Evolutionary conservation across 23 red algal genomes (phyloP), one percentile per base, ranked within the genome.

Genomic region (Cyanidium caldarium): DNA sequence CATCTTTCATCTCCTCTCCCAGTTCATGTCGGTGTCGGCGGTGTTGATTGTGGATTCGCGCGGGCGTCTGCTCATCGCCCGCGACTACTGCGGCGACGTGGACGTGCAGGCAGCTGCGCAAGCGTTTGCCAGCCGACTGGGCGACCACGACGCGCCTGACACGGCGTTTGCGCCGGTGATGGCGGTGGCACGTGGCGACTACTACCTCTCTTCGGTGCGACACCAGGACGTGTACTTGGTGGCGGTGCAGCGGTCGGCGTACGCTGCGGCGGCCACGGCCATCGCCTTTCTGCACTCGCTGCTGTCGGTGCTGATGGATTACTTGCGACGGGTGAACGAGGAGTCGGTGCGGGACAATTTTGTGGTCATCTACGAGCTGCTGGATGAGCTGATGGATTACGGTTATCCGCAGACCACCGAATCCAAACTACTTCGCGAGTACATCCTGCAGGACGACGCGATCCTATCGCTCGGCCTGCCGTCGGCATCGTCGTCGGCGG

Each of bases 321-420:
- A 98, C 76, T 89, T 98, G 42, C 40, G 72, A 34, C 74, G 80
- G 42, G 92, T 98, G 23, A 66, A 85, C 33, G 92, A 98, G 77
- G 92, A 98, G 67, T 85, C 92, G 40, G 78, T 98, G 14, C 76
- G 84, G 39, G 92, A 98, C 34, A 98, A 98, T 46, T 98, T 98
- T 68, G 92, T 98, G 0, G 57, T 98, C 56, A 85, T 98, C 39
- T 98, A 98, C 66, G 92, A 98, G 43, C 80, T 98, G 34, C 77
- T 98, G 3, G 92, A 98, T 37, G 92, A 98, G 66, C 88, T 98
- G 92, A 88, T 88, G 92, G 92, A 98, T 67, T 98, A 84, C 38
- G 92, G 92, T 36, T 88, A 80, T 65, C 92, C 84, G 42, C 92
- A 98, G 44, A 80, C 84, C 37, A 83, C 92, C 10, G 92, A 98